Base-by-base conservation (phyloP, 305 asterid genomes). In the Fraxinus ornus region DNA sequence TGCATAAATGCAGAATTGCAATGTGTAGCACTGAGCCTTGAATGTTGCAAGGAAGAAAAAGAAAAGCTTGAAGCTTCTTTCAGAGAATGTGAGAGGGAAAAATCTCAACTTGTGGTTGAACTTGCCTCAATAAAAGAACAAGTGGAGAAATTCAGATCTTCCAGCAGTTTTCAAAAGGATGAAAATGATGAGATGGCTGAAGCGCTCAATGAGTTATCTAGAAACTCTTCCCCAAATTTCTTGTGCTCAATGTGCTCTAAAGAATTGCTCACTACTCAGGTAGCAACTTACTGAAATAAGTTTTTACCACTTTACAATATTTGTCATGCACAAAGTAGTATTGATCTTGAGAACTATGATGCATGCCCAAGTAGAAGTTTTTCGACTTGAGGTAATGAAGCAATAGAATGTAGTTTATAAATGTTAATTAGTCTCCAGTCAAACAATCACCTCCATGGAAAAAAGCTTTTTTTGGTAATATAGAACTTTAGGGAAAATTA, bases 31-130 rank as follows among this genome's bases (percentile, higher is more conserved):
- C 92, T 93, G 76, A 95, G 98, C 91, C 89, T 95, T 39, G 99
- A 95, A 88, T 97, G 99, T 83, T 97, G 98, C 89, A 97, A 90
- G 93, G 99, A 97, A 91, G 99, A 97, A 84, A 92, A 92, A 85
- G 98, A 91, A 82, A 95, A 92, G 86, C 89, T 93, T 49, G 91
- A 85, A 81, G 85, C 86, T 82, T 88, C 90, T 76, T 83, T 93
- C 82, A 87, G 55, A 78, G 94, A 91, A 81, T 85, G 87, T 52
- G 94, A 88, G 88, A 84, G 77, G 24, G 97, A 92, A 83, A 91
- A 89, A 83, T 88, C 91, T 76, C 81, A 44, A 77, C 86, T 90
- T 80, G 85, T 84, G 37, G 81, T 44, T 84, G 97, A 95, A 84
- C 90, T 93, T 85, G 36, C 88, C 72, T 82, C 21, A 77, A 79